A percentile compares a stretch with the other conserved stretches of the same genome.
phyloP scores from a whole-genome alignment of 495 filamentous ascomycete species.

The Daldinia grandis region DNA sequence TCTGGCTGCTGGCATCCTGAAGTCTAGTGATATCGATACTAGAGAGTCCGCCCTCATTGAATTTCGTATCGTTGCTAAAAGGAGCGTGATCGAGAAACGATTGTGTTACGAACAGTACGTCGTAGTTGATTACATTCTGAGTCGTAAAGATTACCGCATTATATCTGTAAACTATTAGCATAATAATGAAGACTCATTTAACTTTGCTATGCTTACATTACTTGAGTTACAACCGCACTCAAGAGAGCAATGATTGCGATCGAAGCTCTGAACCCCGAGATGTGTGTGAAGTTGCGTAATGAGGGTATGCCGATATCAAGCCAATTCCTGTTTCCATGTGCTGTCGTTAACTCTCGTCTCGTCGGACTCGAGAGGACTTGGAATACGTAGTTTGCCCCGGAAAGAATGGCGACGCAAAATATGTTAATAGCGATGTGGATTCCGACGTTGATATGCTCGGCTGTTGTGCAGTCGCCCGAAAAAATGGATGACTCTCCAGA shows the following conservation, averaged over 20 bases:
- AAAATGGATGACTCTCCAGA: constrained; percentile 48
- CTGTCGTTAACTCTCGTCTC: constrained; percentile 57
- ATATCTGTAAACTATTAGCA: constrained; percentile 49
- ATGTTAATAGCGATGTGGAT: constrained; percentile 51
- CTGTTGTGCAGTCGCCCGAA: constrained; percentile 47
- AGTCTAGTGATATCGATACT: constrained; percentile 48
- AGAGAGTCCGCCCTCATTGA: constrained; percentile 46
- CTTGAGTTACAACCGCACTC: constrained; percentile 49
- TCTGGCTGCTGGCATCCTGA: constrained; percentile 43
- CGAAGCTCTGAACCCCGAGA: constrained; percentile 49
- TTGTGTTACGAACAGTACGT: constrained; percentile 49
- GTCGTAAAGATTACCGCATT: constrained; percentile 57
- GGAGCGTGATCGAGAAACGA: constrained; percentile 49
- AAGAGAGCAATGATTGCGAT: constrained; percentile 51
- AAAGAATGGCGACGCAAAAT: constrained; percentile 49
- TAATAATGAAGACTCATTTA: background rate
- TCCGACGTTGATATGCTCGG: constrained; percentile 46
- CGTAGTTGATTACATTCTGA: constrained; percentile 46
- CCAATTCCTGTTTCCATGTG: constrained; percentile 57
- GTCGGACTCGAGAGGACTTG: constrained; percentile 63
- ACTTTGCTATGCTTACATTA: constrained; percentile 49
- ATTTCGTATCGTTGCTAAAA: constrained; percentile 47
- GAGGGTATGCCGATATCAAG: constrained; percentile 64
- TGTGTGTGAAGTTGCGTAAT: constrained; percentile 55
- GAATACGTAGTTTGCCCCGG: constrained; percentile 58